Conservation (phyloP, 139 green algal genomes). For the Edaphochlamys debaryana region DNA sequence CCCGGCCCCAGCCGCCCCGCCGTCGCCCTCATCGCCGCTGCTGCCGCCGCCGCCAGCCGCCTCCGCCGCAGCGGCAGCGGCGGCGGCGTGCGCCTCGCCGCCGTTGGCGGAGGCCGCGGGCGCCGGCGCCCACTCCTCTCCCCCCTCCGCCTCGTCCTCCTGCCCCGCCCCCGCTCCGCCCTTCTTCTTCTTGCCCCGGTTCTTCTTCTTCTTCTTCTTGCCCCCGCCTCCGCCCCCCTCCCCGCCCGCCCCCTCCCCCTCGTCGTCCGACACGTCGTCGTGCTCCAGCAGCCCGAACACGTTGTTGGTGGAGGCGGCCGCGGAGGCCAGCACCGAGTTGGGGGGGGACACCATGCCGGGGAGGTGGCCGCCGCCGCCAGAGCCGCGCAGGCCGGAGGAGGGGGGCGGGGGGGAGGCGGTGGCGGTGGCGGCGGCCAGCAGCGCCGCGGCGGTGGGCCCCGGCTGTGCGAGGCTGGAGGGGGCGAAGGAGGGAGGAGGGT, state of each 20-base stretch:
- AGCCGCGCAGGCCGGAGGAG: neutral
- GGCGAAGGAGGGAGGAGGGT: too few species aligned
- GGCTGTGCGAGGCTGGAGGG: neutral
- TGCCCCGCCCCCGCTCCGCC: neutral
- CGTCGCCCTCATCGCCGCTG: conserved; percentile 27
- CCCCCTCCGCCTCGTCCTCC: conserved; percentile 12
- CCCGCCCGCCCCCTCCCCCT: neutral
- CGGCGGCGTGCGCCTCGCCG: neutral
- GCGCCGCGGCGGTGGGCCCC: neutral
- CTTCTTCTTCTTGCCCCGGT: conserved; percentile 53
- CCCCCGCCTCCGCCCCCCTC: neutral
- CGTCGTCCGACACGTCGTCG: conserved; percentile 29
- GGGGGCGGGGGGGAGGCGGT: neutral
- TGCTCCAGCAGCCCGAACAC: conserved; percentile 19
- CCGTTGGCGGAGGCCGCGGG: neutral
- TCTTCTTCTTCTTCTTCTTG: conserved; percentile 57
- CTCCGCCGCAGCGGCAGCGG: neutral
- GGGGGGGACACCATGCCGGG: neutral
- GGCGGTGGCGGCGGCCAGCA: neutral
- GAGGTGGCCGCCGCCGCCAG: neutral
- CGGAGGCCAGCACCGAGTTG: neutral
- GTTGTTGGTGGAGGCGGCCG: conserved; percentile 3
- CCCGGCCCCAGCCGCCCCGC: neutral
- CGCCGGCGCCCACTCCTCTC: neutral
- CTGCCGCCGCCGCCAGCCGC: conserved; percentile 6